Base-by-base conservation (phyloP, 75 land plant species). In the Selaginella moellendorffii region DNA sequence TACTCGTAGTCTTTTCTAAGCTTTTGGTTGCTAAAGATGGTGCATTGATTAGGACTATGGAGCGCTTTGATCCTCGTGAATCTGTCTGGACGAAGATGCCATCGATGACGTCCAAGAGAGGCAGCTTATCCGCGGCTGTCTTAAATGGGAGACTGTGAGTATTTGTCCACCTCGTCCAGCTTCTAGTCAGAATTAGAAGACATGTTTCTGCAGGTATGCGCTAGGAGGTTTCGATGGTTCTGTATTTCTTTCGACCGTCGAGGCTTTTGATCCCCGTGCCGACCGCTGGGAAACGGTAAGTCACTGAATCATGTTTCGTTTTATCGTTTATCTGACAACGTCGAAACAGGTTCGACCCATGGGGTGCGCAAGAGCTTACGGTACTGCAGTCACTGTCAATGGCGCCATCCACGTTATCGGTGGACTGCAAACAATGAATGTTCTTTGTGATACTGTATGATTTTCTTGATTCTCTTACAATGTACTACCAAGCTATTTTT, bases 1-100 rank as follows among this genome's bases (percentile, higher is more conserved):
- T n/a, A n/a, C n/a, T n/a, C n/a, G n/a, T n/a, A n/a, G n/a, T n/a
- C n/a, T n/a, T n/a, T n/a, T n/a, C n/a, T n/a, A n/a, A n/a, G n/a
- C n/a, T n/a, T n/a, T n/a, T n/a, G 14, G 5, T 36, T 5, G 46
- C 46, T 5, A 36, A 5, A 36, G 5, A 36, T 36, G 5, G 46
- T 36, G 14, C 10, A 36, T 36, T 36, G n/a, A n/a, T n/a, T 71
- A 93, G 98, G 28, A 76, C 85, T 36, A 78, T 72, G 53, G 98
- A 88, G 74, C 61, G 90, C n/a, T 68, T 76, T 70, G 98, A 93
- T 71, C 96, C 87, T 29, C 76, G 98, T 26, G 87, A 88, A 54
- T n/a, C 67, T 42, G 69, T 71, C 0, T 88, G 98, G 98, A 76
- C 74, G 1, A 68, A 24, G 58, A 58, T 93, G 61, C 68, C 75